Evolutionary conservation across 2,329 filamentous ascomycete genomes (phyloP).

Genomic region (Fusarium gaditjirri): DNA sequence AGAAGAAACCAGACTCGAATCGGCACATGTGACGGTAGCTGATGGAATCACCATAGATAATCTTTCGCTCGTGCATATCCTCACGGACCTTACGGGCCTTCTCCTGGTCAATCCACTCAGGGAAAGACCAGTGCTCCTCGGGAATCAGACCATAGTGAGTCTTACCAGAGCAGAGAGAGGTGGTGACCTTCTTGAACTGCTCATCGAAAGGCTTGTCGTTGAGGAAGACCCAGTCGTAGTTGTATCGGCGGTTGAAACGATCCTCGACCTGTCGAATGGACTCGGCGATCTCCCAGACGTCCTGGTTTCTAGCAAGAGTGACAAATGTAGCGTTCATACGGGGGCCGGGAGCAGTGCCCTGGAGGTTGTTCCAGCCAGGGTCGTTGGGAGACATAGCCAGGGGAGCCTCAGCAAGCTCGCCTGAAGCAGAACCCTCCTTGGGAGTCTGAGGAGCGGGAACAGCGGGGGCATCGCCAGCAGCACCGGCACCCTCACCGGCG

Average conservation of each 20-base stretch:
- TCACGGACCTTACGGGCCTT: constrained; percentile 90
- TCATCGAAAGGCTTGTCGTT: constrained; percentile 96
- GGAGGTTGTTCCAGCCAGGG: constrained; percentile 63
- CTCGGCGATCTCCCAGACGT: constrained; percentile 95
- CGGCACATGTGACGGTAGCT: constrained; percentile 99
- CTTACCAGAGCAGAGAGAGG: constrained; percentile 88
- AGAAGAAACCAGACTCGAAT: constrained; percentile 99
- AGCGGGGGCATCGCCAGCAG: constrained; percentile 3
- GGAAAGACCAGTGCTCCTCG: constrained; percentile 96
- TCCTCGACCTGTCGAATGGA: constrained; percentile 98
- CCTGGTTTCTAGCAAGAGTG: constrained; percentile 89
- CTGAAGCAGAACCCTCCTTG: constrained; percentile 50
- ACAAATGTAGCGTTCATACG: constrained; percentile 98
- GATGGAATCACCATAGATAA: constrained; percentile 97
- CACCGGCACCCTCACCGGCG: constrained; percentile 19
- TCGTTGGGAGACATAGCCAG: constrained; percentile 65
- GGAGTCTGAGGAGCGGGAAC: constrained; percentile 10
- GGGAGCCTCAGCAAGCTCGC: constrained; percentile 19
- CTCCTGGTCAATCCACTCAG: constrained; percentile 93
- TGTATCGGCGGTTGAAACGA: constrained; percentile 94
- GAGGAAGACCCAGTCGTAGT: constrained; percentile 99
- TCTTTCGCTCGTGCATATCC: constrained; percentile 93
- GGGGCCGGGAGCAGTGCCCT: constrained; percentile 68
- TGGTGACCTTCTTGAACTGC: constrained; percentile 91
- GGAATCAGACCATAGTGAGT: constrained; percentile 92